Evolutionary conservation across 306 rosid species (phyloP), one percentile per base, ranked within the genome.

Genomic region (Castanea mollissima): DNA sequence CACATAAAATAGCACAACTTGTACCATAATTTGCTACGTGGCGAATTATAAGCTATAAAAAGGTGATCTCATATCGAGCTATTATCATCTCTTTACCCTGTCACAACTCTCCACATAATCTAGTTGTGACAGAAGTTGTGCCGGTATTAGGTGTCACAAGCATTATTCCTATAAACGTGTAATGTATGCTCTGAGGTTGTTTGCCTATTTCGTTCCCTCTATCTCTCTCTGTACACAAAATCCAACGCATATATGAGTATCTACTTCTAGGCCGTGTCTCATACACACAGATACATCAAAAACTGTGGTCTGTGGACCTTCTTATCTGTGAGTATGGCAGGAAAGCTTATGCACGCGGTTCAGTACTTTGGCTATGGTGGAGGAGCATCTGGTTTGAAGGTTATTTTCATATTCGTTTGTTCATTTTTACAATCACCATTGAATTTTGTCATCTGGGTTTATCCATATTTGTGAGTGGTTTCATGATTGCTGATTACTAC

Each of bases 11-110:
- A 0, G 0, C 2, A 6, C 10, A 38, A 38, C 0, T 6, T 6
- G 0, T 38, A 0, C 0, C 10, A 6, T 0, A 38, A 38, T 38
- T 6, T 0, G 0, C 0, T 0, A 6, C 0, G 7, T 6, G 0
- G 1, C 0, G 0, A 35, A 0, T 1, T 6, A 0, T 1, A 0
- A 1, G 2, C 0, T 0, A 0, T 38, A 38, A 0, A 38, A 38
- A 6, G 2, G 6, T 6, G 0, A 1, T 0, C 44, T 1, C 2
- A 38, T 0, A 0, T 35, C 0, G 0, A 7, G 0, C 1, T 6
- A 6, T 0, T 0, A 38, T 0, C 10, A 1, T 0, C 2, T 7
- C 2, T 38, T 2, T 38, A 2, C 0, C 11, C 0, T 0, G 1
- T 7, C 2, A 2, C 2, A 1, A 7, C 46, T 38, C 11, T 7